phyloP scores from a whole-genome alignment of 805 yeast genomes.

The Cephaloascus albidus region DNA sequence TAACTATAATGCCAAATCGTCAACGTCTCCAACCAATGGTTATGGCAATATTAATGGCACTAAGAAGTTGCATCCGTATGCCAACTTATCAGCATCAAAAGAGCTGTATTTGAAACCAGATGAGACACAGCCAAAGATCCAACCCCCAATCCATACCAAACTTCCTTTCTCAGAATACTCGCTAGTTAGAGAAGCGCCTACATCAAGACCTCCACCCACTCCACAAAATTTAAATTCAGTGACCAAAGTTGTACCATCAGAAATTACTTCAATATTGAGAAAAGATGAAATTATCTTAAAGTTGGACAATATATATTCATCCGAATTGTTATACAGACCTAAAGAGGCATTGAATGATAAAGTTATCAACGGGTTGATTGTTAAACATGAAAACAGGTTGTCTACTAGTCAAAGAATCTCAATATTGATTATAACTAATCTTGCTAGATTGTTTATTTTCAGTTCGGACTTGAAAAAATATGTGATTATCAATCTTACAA shows the following conservation, averaged over 20 bases:
- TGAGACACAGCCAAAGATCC: no score
- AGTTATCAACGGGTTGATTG: constrained; percentile 19
- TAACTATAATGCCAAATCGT: no score
- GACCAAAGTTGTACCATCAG: not conserved
- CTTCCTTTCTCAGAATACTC: no score
- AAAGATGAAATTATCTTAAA: constrained; percentile 19
- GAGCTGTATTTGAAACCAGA: no score
- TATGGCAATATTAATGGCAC: no score
- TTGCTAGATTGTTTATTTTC: constrained; percentile 19
- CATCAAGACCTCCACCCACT: no score
- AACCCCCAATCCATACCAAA: no score
- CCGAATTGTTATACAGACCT: constrained; percentile 17
- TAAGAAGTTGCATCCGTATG: no score
- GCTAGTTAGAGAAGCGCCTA: no score
- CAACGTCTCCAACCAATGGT: no score
- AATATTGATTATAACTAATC: constrained; percentile 19
- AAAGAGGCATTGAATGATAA: constrained; percentile 15
- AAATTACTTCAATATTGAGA: constrained; percentile 4
- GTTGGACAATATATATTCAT: constrained; percentile 18
- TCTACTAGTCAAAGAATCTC: constrained; percentile 11
- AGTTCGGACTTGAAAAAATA: constrained; percentile 9
- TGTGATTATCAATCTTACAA: constrained; percentile 31
- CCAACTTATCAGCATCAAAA: no score
- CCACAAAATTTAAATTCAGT: no score
- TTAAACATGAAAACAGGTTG: constrained; percentile 9